Conservation (phyloP, 495 filamentous ascomycete genomes). For the Penicillium silybi region DNA sequence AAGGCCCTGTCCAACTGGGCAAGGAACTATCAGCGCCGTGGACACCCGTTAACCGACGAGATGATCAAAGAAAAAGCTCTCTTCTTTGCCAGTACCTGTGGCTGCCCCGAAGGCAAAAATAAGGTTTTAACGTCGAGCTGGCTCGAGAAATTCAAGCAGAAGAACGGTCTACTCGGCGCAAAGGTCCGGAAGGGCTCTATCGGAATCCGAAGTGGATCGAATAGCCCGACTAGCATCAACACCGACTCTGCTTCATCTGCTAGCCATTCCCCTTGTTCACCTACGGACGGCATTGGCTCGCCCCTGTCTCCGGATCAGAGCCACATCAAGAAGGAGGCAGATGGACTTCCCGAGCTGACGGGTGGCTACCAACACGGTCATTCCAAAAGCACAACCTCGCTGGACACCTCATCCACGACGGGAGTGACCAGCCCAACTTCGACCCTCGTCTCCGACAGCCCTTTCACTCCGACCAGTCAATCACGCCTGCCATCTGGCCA, state of each 20-base stretch:
- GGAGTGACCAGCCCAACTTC: slow-evolving; percentile 81
- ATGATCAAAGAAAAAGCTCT: slow-evolving; percentile 84
- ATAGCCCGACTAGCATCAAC: slow-evolving; percentile 38
- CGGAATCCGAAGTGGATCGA: slow-evolving; percentile 55
- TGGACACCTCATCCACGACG: slow-evolving; percentile 59
- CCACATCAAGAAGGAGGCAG: slow-evolving; percentile 53
- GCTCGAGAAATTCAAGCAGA: slow-evolving; percentile 97
- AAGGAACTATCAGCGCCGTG: slow-evolving; percentile 72
- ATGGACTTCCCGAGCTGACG: slow-evolving; percentile 49
- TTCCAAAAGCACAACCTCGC: slow-evolving; percentile 54
- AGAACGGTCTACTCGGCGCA: slow-evolving; percentile 69
- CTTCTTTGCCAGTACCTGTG: slow-evolving; percentile 76
- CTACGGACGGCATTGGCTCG: slow-evolving; percentile 52
- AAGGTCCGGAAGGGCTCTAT: slow-evolving; percentile 65
- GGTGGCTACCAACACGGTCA: slow-evolving; percentile 53
- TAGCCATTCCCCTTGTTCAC: slow-evolving; percentile 72
- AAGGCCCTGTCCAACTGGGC: slow-evolving; percentile 90
- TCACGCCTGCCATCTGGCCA: slow-evolving; percentile 53
- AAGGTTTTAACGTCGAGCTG: slow-evolving; percentile 73
- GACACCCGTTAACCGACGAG: slow-evolving; percentile 71
- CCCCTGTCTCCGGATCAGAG: slow-evolving; percentile 64
- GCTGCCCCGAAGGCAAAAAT: slow-evolving; percentile 69
- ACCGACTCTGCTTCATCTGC: slow-evolving; percentile 52
- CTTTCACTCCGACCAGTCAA: slow-evolving; percentile 65
- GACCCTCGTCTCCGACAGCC: slow-evolving; percentile 73